Evolutionary conservation across 2,329 filamentous ascomycete species (phyloP).

Genomic region (Trichoderma oligosporum): DNA sequence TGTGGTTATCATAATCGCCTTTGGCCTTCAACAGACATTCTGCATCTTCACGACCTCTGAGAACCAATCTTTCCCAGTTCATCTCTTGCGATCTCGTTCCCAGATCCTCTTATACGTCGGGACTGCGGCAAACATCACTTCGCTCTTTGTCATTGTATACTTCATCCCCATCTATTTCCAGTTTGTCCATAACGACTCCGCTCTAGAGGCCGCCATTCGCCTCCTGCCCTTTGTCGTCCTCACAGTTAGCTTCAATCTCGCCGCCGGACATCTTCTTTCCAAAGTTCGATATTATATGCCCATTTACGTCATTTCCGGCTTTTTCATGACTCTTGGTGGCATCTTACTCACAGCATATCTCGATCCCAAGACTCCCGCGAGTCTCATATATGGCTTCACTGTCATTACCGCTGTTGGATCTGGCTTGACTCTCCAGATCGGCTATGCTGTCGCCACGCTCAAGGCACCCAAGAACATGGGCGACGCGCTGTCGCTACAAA

Average conservation of each 20-base stretch:
- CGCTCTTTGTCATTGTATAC: conserved; percentile 20
- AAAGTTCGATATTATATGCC: conserved; percentile 18
- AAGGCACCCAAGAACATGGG: background rate
- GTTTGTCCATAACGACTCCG: conserved; percentile 20
- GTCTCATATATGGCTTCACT: conserved; percentile 22
- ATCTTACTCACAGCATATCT: conserved; percentile 10
- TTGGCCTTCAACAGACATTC: background rate
- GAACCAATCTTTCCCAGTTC: conserved; percentile 2
- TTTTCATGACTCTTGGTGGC: conserved; percentile 18
- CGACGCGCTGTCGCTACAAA: conserved; percentile 24
- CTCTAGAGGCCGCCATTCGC: conserved; percentile 19
- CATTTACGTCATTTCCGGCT: conserved; percentile 15
- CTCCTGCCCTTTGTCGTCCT: conserved; percentile 19
- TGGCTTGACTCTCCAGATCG: conserved; percentile 24
- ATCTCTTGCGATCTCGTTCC: conserved; percentile 4
- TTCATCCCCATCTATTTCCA: conserved; percentile 24
- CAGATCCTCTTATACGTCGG: conserved; percentile 21
- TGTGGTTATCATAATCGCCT: conserved; percentile 30
- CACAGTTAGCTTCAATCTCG: conserved; percentile 4
- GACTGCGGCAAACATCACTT: conserved; percentile 10
- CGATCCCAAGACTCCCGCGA: conserved; percentile 8
- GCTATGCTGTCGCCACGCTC: conserved; percentile 29
- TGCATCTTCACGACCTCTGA: conserved; percentile 6
- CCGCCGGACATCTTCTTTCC: conserved; percentile 8
- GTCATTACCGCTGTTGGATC: conserved; percentile 20